A percentile compares a stretch with the other conserved stretches of the same genome.
Conservation (phyloP, 192 early-diverging fungal genomes). For the Lobulomyces angularis region DNA sequence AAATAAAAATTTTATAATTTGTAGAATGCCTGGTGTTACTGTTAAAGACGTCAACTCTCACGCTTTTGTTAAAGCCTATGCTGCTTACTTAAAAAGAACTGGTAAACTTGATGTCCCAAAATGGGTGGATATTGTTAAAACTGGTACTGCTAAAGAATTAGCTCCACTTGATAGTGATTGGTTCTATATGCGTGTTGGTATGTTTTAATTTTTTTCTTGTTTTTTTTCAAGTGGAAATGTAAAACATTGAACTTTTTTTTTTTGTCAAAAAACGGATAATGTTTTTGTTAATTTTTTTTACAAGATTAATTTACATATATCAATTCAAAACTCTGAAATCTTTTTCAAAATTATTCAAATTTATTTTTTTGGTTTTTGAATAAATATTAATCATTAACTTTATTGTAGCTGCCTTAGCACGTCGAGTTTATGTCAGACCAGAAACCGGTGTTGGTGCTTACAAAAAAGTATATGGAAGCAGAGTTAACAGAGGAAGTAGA, state of each 20-base stretch:
- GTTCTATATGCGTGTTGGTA: constrained; percentile 96
- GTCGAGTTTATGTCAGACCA: constrained; percentile 95
- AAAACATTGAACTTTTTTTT: too few relatives aligned
- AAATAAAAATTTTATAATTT: too few relatives aligned
- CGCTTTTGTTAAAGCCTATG: constrained; percentile 94
- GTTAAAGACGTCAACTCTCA: constrained; percentile 96
- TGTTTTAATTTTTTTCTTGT: constrained; percentile 7
- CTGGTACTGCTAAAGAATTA: constrained; percentile 91
- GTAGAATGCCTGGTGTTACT: constrained; percentile 74
- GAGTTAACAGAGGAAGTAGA: constrained; percentile 81
- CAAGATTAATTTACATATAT: too few relatives aligned
- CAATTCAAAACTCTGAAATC: too few relatives aligned
- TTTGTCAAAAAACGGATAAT: too few relatives aligned
- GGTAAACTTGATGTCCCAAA: constrained; percentile 98
- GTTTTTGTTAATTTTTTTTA: too few relatives aligned
- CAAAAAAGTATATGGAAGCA: constrained; percentile 86
- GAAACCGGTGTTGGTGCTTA: constrained; percentile 89
- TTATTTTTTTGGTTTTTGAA: too few relatives aligned
- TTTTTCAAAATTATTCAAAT: too few relatives aligned
- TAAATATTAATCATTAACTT: background rate
- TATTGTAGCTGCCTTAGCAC: constrained; percentile 71
- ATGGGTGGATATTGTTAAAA: constrained; percentile 99
- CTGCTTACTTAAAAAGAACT: constrained; percentile 96
- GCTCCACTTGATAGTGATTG: constrained; percentile 97
- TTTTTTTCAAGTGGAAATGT: background rate